phyloP scores from a whole-genome alignment of 2,329 filamentous ascomycete genomes.

The Anthostomella pinea region DNA sequence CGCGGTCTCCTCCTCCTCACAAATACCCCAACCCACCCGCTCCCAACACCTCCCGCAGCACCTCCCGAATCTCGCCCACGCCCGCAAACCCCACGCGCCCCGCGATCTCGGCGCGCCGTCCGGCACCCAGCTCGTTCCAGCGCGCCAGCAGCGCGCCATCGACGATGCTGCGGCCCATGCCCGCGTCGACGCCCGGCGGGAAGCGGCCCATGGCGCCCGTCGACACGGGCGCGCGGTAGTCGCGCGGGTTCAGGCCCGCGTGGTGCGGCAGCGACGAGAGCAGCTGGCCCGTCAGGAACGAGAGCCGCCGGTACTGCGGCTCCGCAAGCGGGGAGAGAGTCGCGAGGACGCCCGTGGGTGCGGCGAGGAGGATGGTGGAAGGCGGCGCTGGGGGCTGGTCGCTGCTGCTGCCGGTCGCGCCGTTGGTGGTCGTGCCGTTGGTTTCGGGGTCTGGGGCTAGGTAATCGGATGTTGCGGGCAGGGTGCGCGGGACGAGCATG shows the following conservation, averaged over 20 bases:
- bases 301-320: constrained; percentile 77
- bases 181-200: constrained; percentile 55
- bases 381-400: constrained; percentile 18
- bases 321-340: constrained; percentile 77
- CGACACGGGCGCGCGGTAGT: constrained; percentile 60
- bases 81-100: constrained; percentile 66
- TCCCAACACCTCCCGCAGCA: constrained; percentile 54
- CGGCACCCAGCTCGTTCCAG: constrained; percentile 73
- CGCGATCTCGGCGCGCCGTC: constrained; percentile 69
- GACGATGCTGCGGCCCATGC: constrained; percentile 64
- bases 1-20: constrained; percentile 19
- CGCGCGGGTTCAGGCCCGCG: constrained; percentile 79
- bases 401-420: constrained; percentile 35
- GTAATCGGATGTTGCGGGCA: constrained; percentile 40
- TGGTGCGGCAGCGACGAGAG: constrained; percentile 71
- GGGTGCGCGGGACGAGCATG: constrained; percentile 69
- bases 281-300: constrained; percentile 77
- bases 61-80: constrained; percentile 60
- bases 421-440: constrained; percentile 23
- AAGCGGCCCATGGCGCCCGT: constrained; percentile 42
- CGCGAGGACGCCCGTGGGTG: constrained; percentile 71
- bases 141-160: constrained; percentile 74
- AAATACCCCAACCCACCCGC: constrained; percentile 54
- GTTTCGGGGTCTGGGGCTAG: constrained; percentile 20
- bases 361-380: constrained; percentile 64